phyloP scores from a whole-genome alignment of 108 stramenopile species.

The Fragilariopsis cylindrus region DNA sequence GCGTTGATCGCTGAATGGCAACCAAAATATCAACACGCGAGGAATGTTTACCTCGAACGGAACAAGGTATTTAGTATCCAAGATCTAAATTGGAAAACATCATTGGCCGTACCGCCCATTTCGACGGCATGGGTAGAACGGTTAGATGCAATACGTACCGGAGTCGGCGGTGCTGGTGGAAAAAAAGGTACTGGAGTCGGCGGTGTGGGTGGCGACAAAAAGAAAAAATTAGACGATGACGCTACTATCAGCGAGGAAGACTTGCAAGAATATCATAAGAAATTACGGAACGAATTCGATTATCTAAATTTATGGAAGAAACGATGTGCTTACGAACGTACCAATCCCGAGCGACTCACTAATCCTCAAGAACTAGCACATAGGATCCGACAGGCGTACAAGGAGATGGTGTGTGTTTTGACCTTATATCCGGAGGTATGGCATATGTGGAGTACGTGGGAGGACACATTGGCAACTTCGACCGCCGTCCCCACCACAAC shows the following conservation, averaged over 20 bases:
- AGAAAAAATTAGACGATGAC: conserved; percentile 20
- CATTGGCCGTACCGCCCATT: conserved; percentile 72
- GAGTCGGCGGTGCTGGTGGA: conserved; percentile 11
- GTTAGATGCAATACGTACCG: conserved; percentile 22
- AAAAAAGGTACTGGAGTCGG: background rate
- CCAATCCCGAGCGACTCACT: conserved; percentile 82
- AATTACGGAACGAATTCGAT: conserved; percentile 63
- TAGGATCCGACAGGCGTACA: conserved; percentile 69
- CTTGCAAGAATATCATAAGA: conserved; percentile 31
- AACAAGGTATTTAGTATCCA: conserved; percentile 60
- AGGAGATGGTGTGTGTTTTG: conserved; percentile 76
- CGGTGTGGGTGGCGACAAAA: background rate
- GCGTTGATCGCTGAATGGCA: conserved; percentile 70
- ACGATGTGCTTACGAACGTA: conserved; percentile 79
- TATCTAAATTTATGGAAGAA: conserved; percentile 71
- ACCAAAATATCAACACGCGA: conserved; percentile 87
- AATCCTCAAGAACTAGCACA: conserved; percentile 47
- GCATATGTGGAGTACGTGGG: conserved; percentile 91
- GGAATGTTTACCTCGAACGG: conserved; percentile 81
- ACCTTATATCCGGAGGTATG: conserved; percentile 83
- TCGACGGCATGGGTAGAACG: conserved; percentile 27
- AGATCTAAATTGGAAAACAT: conserved; percentile 49
- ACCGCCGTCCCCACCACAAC: conserved; percentile 19
- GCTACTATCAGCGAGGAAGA: conserved; percentile 33
- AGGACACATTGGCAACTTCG: conserved; percentile 38